Conservation (phyloP, 805 yeast genomes). For the Babjeviella inositovora region DNA sequence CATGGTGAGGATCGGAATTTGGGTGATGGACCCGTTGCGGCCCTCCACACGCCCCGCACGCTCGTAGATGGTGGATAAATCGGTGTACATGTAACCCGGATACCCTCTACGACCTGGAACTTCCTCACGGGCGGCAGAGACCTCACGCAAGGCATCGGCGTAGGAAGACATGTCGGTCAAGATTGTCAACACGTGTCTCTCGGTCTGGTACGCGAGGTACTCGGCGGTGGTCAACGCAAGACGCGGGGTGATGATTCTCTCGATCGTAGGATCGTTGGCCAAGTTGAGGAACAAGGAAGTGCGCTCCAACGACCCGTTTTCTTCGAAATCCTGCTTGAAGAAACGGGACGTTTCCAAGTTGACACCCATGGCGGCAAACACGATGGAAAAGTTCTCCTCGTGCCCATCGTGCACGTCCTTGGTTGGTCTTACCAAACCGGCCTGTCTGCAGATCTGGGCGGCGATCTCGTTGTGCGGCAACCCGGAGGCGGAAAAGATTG, state of each 20-base stretch:
- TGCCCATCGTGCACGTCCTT: constrained; percentile 99
- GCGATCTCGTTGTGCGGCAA: constrained; percentile 99
- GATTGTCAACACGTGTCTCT: constrained; percentile 95
- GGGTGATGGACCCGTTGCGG: constrained; percentile 97
- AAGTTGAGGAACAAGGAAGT: constrained; percentile 90
- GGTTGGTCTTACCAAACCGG: constrained; percentile 97
- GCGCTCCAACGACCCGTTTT: constrained; percentile 96
- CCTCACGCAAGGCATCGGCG: constrained; percentile 99
- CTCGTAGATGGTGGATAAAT: constrained; percentile 96
- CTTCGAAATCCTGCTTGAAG: constrained; percentile 98
- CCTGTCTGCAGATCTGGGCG: constrained; percentile 99
- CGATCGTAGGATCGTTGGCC: constrained; percentile 99
- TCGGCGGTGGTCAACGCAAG: constrained; percentile 97
- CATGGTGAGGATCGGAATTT: constrained; percentile 97
- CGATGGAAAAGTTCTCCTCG: constrained; percentile 98
- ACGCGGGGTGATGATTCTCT: constrained; percentile 98
- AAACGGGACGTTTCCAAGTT: constrained; percentile 96
- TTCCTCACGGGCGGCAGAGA: constrained; percentile 99
- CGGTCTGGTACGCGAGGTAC: constrained; percentile 97
- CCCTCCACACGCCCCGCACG: constrained; percentile 99
- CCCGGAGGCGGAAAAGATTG: constrained; percentile 98
- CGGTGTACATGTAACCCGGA: constrained; percentile 99
- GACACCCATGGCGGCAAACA: constrained; percentile 99
- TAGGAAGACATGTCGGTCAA: constrained; percentile 99
- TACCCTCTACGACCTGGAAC: constrained; percentile 99